Evolutionary conservation across 192 early-diverging fungal species (phyloP).

Genomic region (Backusella macrospora): DNA sequence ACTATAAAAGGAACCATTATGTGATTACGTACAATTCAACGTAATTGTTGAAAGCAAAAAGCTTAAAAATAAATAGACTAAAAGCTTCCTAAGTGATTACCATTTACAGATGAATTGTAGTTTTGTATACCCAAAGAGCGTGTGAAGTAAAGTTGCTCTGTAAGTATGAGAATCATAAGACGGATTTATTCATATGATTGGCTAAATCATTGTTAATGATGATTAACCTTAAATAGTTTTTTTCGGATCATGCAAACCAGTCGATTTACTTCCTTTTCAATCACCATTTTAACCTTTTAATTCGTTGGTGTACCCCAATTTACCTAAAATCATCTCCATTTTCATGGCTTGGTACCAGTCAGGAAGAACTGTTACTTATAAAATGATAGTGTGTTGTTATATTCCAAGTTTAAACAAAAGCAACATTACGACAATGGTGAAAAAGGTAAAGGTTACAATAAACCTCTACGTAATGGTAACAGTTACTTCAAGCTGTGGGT

Average conservation of each 20-base stretch:
- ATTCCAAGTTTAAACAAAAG: constrained; percentile 11
- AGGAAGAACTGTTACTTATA: constrained; percentile 7
- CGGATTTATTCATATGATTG: background rate
- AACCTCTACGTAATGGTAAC: background rate
- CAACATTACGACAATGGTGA: background rate
- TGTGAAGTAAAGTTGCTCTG: background rate
- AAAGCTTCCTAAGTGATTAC: background rate
- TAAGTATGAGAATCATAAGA: constrained; percentile 15
- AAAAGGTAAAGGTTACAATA: background rate
- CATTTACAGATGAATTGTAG: constrained; percentile 3
- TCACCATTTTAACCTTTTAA: constrained; percentile 15
- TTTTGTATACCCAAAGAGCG: background rate
- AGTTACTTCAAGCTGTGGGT: constrained; percentile 6
- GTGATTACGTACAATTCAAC: constrained; percentile 10
- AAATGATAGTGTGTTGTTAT: constrained; percentile 1
- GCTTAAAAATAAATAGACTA: background rate
- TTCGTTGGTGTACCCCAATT: constrained; percentile 15
- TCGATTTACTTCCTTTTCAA: constrained; percentile 11
- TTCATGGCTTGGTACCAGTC: constrained; percentile 3
- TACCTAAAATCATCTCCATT: constrained; percentile 12
- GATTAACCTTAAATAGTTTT: constrained; percentile 16
- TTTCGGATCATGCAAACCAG: constrained; percentile 13
- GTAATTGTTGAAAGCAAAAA: background rate
- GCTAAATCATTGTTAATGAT: constrained; percentile 1
- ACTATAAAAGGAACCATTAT: constrained; percentile 9